Evolutionary conservation across 176 grass and related monocot genomes (phyloP).

Genomic region (Juncus effusus): DNA sequence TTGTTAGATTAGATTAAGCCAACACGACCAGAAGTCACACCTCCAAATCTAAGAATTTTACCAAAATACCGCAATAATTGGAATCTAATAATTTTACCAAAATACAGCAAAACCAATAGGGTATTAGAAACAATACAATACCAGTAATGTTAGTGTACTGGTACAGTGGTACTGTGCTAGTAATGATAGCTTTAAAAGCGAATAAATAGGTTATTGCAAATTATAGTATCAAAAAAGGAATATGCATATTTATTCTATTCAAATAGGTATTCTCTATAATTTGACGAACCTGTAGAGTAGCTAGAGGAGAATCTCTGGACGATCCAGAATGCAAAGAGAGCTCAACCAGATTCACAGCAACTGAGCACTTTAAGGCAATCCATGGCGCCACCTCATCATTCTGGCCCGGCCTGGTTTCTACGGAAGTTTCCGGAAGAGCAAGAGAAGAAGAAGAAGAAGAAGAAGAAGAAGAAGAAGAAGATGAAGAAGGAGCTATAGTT

Average conservation of each 20-base stretch:
- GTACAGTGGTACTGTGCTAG: no score
- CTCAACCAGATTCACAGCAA: conserved; percentile 75
- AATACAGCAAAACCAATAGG: no score
- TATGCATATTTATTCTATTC: neutral
- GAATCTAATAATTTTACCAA: no score
- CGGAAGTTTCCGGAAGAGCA: conserved; percentile 45
- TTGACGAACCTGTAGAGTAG: conserved; percentile 60
- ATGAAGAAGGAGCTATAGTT: conserved; percentile 7
- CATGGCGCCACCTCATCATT: conserved; percentile 44
- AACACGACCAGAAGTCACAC: no score
- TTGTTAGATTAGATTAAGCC: conserved; percentile 6
- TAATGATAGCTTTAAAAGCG: no score
- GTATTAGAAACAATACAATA: no score
- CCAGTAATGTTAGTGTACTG: no score
- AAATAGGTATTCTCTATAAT: neutral
- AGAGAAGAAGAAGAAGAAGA: conserved; percentile 35
- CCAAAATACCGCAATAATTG: no score
- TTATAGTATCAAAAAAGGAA: neutral
- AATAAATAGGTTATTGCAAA: neutral
- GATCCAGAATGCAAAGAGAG: conserved; percentile 87
- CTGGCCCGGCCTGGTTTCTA: conserved; percentile 22
- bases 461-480: conserved; percentile 36
- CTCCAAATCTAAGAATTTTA: no score
- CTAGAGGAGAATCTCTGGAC: conserved; percentile 80
- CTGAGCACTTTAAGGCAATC: conserved; percentile 67